A percentile compares a stretch with the other conserved stretches of the same genome.
phyloP scores from a whole-genome alignment of 108 stramenopile species.

The Cyclotella atomus region DNA sequence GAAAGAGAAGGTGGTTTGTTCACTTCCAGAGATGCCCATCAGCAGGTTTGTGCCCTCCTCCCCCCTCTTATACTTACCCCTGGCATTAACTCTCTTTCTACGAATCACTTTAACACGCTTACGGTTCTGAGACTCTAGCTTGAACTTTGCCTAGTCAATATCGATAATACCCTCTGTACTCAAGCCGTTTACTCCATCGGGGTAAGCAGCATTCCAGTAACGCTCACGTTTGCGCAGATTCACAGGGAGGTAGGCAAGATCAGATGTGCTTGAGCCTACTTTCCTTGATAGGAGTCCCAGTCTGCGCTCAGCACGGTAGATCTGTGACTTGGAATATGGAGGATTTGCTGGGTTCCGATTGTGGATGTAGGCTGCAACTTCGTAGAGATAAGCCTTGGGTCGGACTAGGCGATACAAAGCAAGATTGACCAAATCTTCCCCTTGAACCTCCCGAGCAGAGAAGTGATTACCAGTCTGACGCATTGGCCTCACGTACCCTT shows the following conservation, averaged over 20 bases:
- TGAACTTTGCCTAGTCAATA: conserved; percentile 22
- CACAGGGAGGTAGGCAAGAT: conserved; percentile 7
- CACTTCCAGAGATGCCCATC: conserved; percentile 23
- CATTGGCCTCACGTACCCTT: conserved; percentile 8
- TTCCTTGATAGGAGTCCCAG: conserved; percentile 16
- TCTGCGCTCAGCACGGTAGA: conserved; percentile 1
- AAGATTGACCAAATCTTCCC: conserved; percentile 21
- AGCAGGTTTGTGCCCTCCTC: conserved; percentile 20
- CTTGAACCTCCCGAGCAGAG: conserved; percentile 24
- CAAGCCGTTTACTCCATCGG: neutral
- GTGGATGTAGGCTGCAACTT: conserved; percentile 22
- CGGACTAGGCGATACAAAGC: conserved; percentile 8
- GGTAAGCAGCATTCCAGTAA: conserved; percentile 11
- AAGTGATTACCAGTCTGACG: conserved; percentile 5
- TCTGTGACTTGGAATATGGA: conserved; percentile 9
- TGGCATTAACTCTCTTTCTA: neutral
- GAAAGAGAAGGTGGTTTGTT: neutral
- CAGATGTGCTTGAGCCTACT: conserved; percentile 16
- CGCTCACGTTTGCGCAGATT: conserved; percentile 12
- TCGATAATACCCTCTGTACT: conserved; percentile 12
- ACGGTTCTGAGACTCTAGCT: conserved; percentile 9
- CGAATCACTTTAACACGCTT: conserved; percentile 13
- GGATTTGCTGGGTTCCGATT: conserved; percentile 7
- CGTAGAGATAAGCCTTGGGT: conserved; percentile 27
- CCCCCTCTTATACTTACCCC: conserved; percentile 19